Evolutionary conservation across 148 eudicot genomes (phyloP).

Genomic region (Chenopodium suecicum): DNA sequence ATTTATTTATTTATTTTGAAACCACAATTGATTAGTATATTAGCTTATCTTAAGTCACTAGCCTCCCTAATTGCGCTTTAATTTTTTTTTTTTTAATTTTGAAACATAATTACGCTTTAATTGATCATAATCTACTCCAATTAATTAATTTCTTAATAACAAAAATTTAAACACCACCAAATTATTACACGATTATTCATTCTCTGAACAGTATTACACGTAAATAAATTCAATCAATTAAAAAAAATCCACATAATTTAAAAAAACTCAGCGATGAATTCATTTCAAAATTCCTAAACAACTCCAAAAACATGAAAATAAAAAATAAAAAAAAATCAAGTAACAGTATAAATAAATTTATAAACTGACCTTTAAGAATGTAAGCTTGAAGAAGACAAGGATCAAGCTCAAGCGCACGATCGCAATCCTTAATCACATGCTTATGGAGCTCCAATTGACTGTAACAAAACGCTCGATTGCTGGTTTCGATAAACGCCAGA

Average conservation of each 20-base stretch:
- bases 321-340: too few relatives aligned
- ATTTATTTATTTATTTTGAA: too few relatives aligned
- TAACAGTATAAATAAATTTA: too few relatives aligned
- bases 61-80: background rate
- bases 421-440: slow-evolving; percentile 94
- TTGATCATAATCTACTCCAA: background rate
- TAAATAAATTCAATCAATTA: background rate
- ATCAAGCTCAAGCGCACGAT: slow-evolving; percentile 83
- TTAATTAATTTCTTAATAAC: background rate
- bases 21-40: background rate
- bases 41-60: background rate
- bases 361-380: slow-evolving; percentile 70
- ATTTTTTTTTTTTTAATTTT: too few relatives aligned
- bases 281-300: background rate
- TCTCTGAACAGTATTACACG: background rate
- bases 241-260: background rate
- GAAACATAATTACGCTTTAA: background rate
- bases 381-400: slow-evolving; percentile 76
- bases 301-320: background rate
- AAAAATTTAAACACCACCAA: background rate
- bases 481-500: slow-evolving; percentile 25
- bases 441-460: slow-evolving; percentile 98
- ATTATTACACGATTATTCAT: background rate
- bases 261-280: background rate
- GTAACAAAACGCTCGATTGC: slow-evolving; percentile 96